Evolutionary conservation across 2,329 filamentous ascomycete species (phyloP).

Genomic region (Lecanicillium sp.): DNA sequence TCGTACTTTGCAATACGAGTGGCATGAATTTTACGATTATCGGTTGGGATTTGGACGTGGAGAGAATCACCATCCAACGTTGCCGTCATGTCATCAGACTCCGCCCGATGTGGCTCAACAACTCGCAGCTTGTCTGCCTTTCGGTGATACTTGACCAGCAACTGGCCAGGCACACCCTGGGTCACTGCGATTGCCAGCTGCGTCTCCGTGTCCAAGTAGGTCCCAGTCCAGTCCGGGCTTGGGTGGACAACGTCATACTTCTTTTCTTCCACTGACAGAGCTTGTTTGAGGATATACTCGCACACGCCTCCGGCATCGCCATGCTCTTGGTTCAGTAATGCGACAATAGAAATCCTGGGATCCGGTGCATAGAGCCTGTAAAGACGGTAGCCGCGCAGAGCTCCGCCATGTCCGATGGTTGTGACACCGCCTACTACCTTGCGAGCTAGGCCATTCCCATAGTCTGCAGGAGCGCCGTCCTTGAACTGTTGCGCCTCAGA

Average conservation of each 20-base stretch:
- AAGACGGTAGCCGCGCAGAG: slow-evolving; percentile 31
- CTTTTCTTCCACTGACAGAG: slow-evolving; percentile 18
- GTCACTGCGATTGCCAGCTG: slow-evolving; percentile 22
- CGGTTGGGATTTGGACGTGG: slow-evolving; percentile 16
- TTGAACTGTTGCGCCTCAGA: slow-evolving; percentile 13
- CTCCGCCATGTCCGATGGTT: slow-evolving; percentile 30
- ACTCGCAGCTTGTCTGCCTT: slow-evolving; percentile 16
- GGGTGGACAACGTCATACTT: slow-evolving; percentile 9
- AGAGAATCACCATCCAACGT: slow-evolving; percentile 22
- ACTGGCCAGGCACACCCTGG: slow-evolving; percentile 16
- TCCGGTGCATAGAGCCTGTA: slow-evolving; percentile 24
- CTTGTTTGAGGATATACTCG: slow-evolving; percentile 21
- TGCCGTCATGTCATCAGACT: slow-evolving; percentile 17
- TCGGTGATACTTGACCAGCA: slow-evolving; percentile 22
- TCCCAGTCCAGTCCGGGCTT: slow-evolving; percentile 21
- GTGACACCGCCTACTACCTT: slow-evolving; percentile 16
- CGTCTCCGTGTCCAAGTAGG: slow-evolving; percentile 29
- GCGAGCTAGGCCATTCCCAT: slow-evolving; percentile 28
- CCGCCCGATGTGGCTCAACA: slow-evolving; percentile 12
- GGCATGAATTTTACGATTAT: slow-evolving; percentile 11
- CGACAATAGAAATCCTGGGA: slow-evolving; percentile 28
- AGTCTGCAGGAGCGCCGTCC: slow-evolving; percentile 26
- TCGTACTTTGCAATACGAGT: background rate
- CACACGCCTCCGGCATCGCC: slow-evolving; percentile 17
- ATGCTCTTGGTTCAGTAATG: slow-evolving; percentile 31